phyloP scores from a whole-genome alignment of 768 basidiomycete species.

The Auriscalpium orientale region DNA sequence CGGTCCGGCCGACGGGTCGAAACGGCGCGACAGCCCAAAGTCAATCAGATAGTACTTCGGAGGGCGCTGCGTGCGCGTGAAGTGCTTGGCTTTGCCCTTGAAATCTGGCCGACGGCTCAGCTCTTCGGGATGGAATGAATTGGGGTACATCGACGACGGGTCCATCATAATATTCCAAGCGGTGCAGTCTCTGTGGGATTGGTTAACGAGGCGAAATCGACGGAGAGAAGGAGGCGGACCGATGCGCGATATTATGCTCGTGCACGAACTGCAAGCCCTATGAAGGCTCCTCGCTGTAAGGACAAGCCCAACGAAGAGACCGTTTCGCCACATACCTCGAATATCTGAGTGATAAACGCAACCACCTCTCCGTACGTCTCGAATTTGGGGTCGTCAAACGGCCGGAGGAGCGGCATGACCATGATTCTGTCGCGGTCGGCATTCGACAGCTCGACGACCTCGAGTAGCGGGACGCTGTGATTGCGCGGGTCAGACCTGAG shows the following conservation, averaged over 20 bases:
- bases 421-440: conserved; percentile 12
- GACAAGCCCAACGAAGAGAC: neutral
- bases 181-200: conserved; percentile 1
- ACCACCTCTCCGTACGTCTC: conserved; percentile 25
- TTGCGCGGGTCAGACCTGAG: conserved; percentile 3
- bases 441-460: conserved; percentile 11
- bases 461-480: neutral
- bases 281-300: neutral
- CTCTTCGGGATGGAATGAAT: conserved; percentile 3
- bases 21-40: conserved; percentile 6
- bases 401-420: conserved; percentile 24
- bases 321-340: conserved; percentile 19
- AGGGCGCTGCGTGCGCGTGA: neutral
- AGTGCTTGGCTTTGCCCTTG: no score
- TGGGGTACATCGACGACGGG: conserved; percentile 3
- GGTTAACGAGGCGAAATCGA: neutral
- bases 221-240: neutral
- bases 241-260: conserved; percentile 7
- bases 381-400: conserved; percentile 17
- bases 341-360: conserved; percentile 23
- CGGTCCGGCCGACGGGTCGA: neutral
- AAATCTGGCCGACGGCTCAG: conserved; percentile 2
- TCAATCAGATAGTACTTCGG: conserved; percentile 6
- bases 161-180: conserved; percentile 8
- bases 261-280: conserved; percentile 11